Conservation (phyloP, 225 moss, liverwort and hornwort genomes). For the Straminergon stramineum region DNA sequence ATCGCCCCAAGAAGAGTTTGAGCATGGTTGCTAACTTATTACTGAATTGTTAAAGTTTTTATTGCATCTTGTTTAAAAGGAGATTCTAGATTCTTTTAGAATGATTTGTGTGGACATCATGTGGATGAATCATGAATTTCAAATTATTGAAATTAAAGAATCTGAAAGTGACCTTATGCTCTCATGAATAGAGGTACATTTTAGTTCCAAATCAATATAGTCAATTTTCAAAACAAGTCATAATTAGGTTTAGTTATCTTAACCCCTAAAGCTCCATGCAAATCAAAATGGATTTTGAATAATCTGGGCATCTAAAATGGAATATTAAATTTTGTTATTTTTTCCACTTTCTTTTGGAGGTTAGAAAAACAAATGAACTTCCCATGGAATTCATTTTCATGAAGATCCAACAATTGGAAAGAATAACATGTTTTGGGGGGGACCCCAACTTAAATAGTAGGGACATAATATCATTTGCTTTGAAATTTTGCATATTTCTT, state of each 20-base stretch:
- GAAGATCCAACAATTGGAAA: not conserved
- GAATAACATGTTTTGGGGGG: not conserved
- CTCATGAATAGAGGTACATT: not conserved
- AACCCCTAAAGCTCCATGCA: not conserved
- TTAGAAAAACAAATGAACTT: not conserved
- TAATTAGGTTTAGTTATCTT: not conserved
- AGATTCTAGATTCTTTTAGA: not conserved
- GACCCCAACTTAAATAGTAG: rapidly evolving
- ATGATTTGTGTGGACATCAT: rapidly evolving
- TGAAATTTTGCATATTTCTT: not conserved
- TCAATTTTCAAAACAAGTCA: not conserved
- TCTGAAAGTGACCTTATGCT: rapidly evolving
- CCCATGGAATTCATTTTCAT: rapidly evolving
- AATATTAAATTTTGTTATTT: not conserved
- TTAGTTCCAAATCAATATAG: rapidly evolving
- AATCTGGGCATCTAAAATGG: not conserved
- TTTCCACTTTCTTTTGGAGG: rapidly evolving
- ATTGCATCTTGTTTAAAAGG: not conserved
- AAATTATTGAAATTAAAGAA: not conserved
- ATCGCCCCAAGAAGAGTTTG: not conserved
- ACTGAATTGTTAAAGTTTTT: not conserved
- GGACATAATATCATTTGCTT: not conserved
- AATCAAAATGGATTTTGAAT: not conserved
- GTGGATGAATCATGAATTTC: not conserved
- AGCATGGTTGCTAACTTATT: not conserved